Evolutionary conservation across 2,329 filamentous ascomycete genomes (phyloP).

Genomic region (Cytospora paraplurivora): DNA sequence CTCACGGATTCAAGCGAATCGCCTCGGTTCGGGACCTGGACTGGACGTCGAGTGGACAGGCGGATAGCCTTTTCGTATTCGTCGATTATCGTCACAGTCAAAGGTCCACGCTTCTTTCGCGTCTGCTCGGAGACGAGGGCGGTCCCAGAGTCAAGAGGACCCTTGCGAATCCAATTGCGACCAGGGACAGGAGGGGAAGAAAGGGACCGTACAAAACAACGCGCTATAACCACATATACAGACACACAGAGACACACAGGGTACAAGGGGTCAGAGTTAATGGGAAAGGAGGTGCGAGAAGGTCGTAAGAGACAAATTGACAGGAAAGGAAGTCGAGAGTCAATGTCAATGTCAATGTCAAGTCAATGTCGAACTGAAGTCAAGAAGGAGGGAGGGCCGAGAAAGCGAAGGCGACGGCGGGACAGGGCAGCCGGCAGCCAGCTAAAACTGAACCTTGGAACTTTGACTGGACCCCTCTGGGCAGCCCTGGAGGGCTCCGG

Average conservation of each 20-base stretch:
- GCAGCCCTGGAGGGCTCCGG: too few species aligned
- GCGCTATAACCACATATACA: background rate
- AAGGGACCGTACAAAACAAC: background rate
- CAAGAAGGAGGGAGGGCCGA: conserved; percentile 6
- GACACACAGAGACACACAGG: background rate
- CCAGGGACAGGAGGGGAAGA: background rate
- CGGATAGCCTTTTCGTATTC: background rate
- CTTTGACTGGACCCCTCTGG: background rate
- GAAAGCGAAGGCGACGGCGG: background rate
- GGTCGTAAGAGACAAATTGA: background rate
- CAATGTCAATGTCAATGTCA: background rate
- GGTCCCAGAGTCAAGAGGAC: background rate
- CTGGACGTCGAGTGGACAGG: background rate
- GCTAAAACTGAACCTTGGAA: background rate
- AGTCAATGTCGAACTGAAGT: conserved; percentile 3
- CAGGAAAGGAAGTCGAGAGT: conserved; percentile 12
- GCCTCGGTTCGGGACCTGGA: background rate
- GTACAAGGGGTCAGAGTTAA: background rate
- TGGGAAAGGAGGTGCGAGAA: background rate
- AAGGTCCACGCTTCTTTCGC: background rate
- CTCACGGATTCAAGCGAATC: background rate
- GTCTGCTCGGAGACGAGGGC: background rate
- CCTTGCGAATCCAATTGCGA: background rate
- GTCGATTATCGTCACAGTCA: background rate
- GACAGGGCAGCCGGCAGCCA: too few species aligned